Percentiles rank a stretch among this genome's conserved stretches.
Conservation (phyloP, 2,329 filamentous ascomycete species). For the Fusarium aywerte region DNA sequence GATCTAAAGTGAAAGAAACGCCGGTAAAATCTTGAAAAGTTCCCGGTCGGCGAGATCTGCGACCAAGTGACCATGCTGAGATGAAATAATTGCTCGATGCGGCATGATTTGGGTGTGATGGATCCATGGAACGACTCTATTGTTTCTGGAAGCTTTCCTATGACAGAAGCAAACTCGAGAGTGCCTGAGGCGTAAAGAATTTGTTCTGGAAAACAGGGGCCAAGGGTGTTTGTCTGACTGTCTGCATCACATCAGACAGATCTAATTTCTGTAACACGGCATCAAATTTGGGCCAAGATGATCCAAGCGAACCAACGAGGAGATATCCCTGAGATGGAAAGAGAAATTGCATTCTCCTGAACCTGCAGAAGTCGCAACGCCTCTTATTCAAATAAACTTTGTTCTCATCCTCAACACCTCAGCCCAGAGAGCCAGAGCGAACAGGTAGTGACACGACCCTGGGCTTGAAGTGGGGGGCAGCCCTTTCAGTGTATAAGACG, state of each 20-base stretch:
- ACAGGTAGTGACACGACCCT: constrained; percentile 21
- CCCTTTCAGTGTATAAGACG: constrained; percentile 37
- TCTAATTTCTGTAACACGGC: constrained; percentile 16
- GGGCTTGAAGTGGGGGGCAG: constrained; percentile 36
- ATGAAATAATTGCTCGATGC: constrained; percentile 26
- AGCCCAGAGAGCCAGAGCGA: constrained; percentile 2
- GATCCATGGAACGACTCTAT: constrained; percentile 36
- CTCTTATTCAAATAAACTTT: constrained; percentile 31
- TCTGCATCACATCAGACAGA: constrained; percentile 19
- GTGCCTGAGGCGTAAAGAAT: constrained; percentile 34
- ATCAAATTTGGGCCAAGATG: constrained; percentile 6
- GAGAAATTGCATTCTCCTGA: constrained; percentile 9
- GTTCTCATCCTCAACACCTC: constrained; percentile 17
- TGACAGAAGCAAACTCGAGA: constrained; percentile 27
- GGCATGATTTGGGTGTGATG: constrained; percentile 32
- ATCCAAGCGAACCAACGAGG: constrained; percentile 10
- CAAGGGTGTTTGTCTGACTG: constrained; percentile 20
- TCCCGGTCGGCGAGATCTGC: constrained; percentile 38
- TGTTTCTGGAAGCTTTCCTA: constrained; percentile 38
- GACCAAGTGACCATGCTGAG: constrained; percentile 28
- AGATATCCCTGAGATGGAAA: constrained; percentile 1
- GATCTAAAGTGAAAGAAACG: constrained; percentile 28
- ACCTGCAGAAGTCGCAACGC: constrained; percentile 4
- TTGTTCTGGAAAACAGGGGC: constrained; percentile 38
- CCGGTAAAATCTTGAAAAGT: constrained; percentile 33